Base-by-base conservation (phyloP, 2,329 filamentous ascomycete genomes). In the Mycosphaerella arachidis region DNA sequence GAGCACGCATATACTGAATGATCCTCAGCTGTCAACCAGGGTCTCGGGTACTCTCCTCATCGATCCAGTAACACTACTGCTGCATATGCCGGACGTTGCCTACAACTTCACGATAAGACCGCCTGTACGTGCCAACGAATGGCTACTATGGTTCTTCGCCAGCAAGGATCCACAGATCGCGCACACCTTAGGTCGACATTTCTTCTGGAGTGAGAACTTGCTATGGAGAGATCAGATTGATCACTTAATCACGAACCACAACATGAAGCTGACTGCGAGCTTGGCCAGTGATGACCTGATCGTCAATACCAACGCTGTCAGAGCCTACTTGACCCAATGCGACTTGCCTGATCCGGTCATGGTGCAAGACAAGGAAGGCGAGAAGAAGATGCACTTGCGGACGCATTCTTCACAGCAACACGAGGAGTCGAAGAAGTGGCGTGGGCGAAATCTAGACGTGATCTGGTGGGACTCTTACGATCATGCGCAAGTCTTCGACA, bases 151-250 rank as follows among this genome's bases (percentile, higher is more conserved):
- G 79, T 91, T 88, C 67, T 90, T 89, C 70, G 88, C 85, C 6
- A 84, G 81, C 48, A 86, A 81, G 56, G 88, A 91, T 65, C 83
- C 85, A 30, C 85, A 85, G 1, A 84, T 89, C 1, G 82, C 87
- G 9, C 81, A 87, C 58, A 85, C 83, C 9, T 76, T 91, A 0
- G 83, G 81, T 0, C 77, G 87, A 3, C 81, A 86, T 66, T 90
- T 91, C 74, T 89, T 89, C 73, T 91, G 88, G 88, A 79, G 79
- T 29, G 81, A 90, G 65, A 89, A 87, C 63, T 84, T 88, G 43
- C 74, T 89, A 7, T 91, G 88, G 87, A 85, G 84, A 65, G 84
- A 89, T 52, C 85, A 89, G 62, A 71, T 90, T 50, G 63, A 80
- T 33, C 70, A 72, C 16, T 66, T 73, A 33, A 60, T 73, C 55